Conservation (phyloP, 495 filamentous ascomycete species). For the Lindgomyces ingoldianus region DNA sequence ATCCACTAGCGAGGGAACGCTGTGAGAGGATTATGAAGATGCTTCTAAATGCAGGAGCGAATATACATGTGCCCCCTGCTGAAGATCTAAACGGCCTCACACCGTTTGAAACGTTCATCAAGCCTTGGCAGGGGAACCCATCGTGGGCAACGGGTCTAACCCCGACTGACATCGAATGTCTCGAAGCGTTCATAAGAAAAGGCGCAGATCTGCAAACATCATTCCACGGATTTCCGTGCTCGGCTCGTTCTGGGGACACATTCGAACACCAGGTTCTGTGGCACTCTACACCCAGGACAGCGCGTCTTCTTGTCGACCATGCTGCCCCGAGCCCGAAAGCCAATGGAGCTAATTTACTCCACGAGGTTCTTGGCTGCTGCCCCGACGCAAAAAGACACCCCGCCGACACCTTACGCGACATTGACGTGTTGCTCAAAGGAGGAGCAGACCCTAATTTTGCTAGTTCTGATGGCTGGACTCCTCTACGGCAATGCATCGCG, state of each 20-base stretch:
- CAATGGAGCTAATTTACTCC: conserved; percentile 27
- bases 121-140: conserved; percentile 25
- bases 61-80: conserved; percentile 12
- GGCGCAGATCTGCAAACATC: conserved; percentile 16
- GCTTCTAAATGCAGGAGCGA: conserved; percentile 36
- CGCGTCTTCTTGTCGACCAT: conserved; percentile 26
- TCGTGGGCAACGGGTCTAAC: conserved; percentile 16
- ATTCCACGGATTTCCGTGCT: conserved; percentile 21
- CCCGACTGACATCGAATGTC: conserved; percentile 10
- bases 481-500: conserved; percentile 18
- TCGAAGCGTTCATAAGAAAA: conserved; percentile 24
- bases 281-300: conserved; percentile 21
- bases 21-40: conserved; percentile 29
- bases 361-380: conserved; percentile 29
- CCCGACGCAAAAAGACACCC: conserved; percentile 32
- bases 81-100: conserved; percentile 9
- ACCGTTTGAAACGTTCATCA: conserved; percentile 30
- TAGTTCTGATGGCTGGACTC: conserved; percentile 2
- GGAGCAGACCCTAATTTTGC: conserved; percentile 23
- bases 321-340: conserved; percentile 12
- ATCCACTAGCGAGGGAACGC: background rate
- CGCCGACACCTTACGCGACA: conserved; percentile 28
- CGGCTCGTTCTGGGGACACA: conserved; percentile 2
- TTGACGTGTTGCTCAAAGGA: conserved; percentile 24
- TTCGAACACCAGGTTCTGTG: conserved; percentile 33